Evolutionary conservation across 768 basidiomycete genomes (phyloP), one percentile per base, ranked within the genome.

Genomic region (Cyclocybe aegerita): DNA sequence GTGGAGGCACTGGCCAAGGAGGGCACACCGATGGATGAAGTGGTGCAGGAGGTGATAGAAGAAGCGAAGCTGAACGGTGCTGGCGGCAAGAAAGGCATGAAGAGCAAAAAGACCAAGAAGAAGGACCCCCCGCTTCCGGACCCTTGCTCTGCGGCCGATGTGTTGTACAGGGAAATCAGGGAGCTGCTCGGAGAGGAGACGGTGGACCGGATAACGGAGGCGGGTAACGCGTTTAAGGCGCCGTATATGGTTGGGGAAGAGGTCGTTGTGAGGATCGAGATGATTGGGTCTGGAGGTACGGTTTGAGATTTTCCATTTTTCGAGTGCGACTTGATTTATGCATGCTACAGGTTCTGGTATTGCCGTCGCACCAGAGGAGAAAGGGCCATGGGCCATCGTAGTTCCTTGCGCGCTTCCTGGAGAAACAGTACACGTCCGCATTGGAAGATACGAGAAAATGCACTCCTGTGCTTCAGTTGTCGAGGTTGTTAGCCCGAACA

Each of bases 351-450:
- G 88, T 44, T 82, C 85, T 55, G 86, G 84, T 0, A 71, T 93
- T 10, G 88, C 83, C 0, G 59, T 80, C 9, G 74, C 79, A 4
- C 72, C 69, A 0, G 65, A 76, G 4, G 69, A 66, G 6, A 64
- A 68, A 47, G 75, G 76, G 0, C 78, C 85, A 16, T 98, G 96
- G 92, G 86, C 86, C 0, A 73, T 98, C 33, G 75, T 91, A 32
- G 81, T 88, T 0, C 96, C 96, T 0, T 90, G 94, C 56, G 80
- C 85, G 1, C 77, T 98, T 7, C 92, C 93, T 0, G 86, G 86
- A 7, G 96, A 99, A 66, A 80, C 70, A 14, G 80, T 96, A 35
- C 79, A 81, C 30, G 88, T 82, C 2, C 77, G 81, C 46, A 76
- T 98, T 1, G 89, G 87, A 63, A 81, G 85, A 40, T 79, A 86